Conservation (phyloP, 139 green algal species). For the Tetradesmus obliquus region DNA sequence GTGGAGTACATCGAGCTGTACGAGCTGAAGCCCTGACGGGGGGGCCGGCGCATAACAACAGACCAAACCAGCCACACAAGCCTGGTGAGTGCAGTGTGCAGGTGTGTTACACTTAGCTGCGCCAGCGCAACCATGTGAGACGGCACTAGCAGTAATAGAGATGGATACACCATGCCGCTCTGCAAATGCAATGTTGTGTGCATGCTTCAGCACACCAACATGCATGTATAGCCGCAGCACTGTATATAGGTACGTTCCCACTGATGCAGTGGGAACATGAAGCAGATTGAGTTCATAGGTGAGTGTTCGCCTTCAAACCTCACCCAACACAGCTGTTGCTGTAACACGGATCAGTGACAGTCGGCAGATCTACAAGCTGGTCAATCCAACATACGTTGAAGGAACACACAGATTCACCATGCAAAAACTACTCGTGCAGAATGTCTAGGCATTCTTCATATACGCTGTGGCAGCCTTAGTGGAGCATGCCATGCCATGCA, state of each 20-base stretch:
- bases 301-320: background rate
- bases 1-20: constrained; percentile 74
- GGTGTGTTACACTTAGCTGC: background rate
- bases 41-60: background rate
- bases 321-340: background rate
- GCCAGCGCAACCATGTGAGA: background rate
- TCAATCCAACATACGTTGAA: background rate
- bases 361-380: background rate
- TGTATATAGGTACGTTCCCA: background rate
- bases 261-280: background rate
- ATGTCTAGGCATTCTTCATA: background rate
- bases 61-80: background rate
- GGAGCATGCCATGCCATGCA: background rate
- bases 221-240: background rate
- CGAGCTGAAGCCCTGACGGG: constrained; percentile 47
- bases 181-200: background rate
- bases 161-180: background rate
- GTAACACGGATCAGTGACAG: background rate
- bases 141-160: background rate
- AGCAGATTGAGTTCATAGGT: background rate
- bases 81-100: background rate
- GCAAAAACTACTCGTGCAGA: background rate
- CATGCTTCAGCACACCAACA: background rate
- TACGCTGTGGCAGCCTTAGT: background rate
- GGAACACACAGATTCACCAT: background rate